Percentiles rank a stretch among this genome's conserved stretches.
These are phyloP conservation scores for Fusarium equiseti DNA, from an alignment of 2,329 filamentous ascomycete species.

Conservation along the genomic window DNA sequence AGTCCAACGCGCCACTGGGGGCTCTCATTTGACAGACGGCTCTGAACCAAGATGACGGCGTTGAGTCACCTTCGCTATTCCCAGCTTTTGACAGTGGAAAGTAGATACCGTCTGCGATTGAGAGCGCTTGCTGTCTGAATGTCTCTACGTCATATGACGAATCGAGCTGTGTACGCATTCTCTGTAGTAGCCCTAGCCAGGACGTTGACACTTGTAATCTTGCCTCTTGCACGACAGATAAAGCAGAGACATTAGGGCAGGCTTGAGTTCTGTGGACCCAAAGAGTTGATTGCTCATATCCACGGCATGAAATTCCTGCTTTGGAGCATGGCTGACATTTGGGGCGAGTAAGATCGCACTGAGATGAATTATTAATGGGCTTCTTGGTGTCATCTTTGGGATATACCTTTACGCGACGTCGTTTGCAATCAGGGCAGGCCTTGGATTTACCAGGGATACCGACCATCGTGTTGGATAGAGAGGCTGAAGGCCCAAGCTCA, in stretches of 20 bases:
- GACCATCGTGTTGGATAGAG: neutral
- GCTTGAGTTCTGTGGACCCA: constrained; percentile 13
- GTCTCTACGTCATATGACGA: neutral
- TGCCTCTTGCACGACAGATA: neutral
- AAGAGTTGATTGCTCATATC: neutral
- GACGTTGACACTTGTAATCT: accelerated
- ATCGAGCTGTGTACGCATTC: neutral
- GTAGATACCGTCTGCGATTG: neutral
- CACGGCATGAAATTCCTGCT: constrained; percentile 8
- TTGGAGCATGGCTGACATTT: constrained; percentile 7
- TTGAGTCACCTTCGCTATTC: accelerated
- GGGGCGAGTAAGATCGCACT: constrained; percentile 6
- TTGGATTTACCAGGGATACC: constrained; percentile 16
- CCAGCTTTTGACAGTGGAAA: neutral
- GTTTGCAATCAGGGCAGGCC: constrained; percentile 12
- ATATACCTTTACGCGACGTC: constrained; percentile 22
- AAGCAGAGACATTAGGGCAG: neutral
- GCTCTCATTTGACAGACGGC: constrained; percentile 2
- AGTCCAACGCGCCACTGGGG: neutral
- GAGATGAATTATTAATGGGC: neutral
- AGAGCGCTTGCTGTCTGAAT: neutral
- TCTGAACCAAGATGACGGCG: neutral
- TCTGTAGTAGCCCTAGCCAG: neutral
- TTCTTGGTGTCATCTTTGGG: accelerated
- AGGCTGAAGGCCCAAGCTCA: too few species aligned